Base-by-base conservation (phyloP, 306 rosid species). In the Vicia villosa region DNA sequence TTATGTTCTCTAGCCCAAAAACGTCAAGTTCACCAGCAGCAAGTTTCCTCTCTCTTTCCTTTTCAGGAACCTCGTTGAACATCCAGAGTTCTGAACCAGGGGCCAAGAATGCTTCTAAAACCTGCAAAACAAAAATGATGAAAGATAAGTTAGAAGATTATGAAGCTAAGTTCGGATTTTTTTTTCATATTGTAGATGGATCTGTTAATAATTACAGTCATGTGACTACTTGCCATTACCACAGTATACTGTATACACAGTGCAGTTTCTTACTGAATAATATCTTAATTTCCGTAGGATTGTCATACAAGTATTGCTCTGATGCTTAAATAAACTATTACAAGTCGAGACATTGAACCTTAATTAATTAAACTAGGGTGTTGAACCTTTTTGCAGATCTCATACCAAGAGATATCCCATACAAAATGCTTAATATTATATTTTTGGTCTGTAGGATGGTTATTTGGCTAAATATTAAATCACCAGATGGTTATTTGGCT, bases 41-140 rank as follows among this genome's bases (percentile, higher is more conserved):
- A 63, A 93, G 98, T 79, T 93, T 93, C 80, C 15, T 83, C 80
- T 93, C 96, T 78, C 98, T 86, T 79, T 88, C 92, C 50, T 50
- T 78, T 81, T 81, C 93, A 47, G 87, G 96, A 80, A 93, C 98
- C 78, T 93, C 98, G 63, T 93, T 93, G 78, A 90, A 93, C 98
- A 93, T 90, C 98, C 98, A 90, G 71, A 93, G 91, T 81, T 93
- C 97, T 24, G 98, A 93, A 56, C 88, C 91, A 63, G 87, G 87
- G 68, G 98, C 97, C 81, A 93, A 79, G 69, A 88, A 83, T 70
- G 98, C 92, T 85, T 93, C 98, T 41, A 93, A 82, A 84, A 93
- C 98, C 98, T 93, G 79, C 64, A 57, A 79, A 68, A 78, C 24
- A 56, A 68, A 68, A 81, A 72, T 20, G 4, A 52, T 17, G 66